Percentiles rank a stretch among this genome's conserved stretches.
phyloP scores from a whole-genome alignment of 176 grass and related monocot genomes.

The Eragrostis nindensis region DNA sequence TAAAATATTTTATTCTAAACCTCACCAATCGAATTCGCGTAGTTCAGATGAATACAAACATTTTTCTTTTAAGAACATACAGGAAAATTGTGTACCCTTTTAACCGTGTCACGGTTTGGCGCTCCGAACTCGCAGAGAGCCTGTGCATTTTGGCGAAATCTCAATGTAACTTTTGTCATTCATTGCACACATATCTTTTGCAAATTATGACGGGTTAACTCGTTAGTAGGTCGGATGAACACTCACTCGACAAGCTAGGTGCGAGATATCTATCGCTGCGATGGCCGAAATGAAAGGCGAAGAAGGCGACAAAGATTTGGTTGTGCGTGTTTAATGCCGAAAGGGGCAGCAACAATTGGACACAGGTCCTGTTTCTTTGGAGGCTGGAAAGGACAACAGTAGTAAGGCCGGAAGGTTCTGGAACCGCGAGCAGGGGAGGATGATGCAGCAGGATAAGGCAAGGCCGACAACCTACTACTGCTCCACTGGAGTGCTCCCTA shows the following conservation, averaged over 20 bases:
- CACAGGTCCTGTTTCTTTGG: conserved; percentile 20
- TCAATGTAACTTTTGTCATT: neutral
- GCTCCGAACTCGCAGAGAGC: too few relatives aligned
- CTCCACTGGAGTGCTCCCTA: neutral
- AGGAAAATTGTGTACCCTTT: too few relatives aligned
- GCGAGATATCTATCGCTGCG: neutral
- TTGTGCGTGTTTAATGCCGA: conserved; percentile 15
- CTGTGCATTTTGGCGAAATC: neutral
- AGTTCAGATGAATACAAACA: too few relatives aligned
- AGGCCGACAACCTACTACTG: neutral
- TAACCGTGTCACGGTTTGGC: too few relatives aligned
- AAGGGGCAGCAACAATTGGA: neutral
- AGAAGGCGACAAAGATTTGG: neutral
- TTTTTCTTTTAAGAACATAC: too few relatives aligned
- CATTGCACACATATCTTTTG: neutral
- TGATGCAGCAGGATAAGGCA: conserved; percentile 2
- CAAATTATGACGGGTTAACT: neutral
- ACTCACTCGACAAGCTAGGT: neutral
- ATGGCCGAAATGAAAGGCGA: neutral
- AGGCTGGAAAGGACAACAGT: conserved; percentile 11
- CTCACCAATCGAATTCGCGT: too few relatives aligned
- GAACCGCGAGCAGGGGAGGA: neutral
- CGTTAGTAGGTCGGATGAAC: neutral
- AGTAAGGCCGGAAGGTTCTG: conserved; percentile 29
- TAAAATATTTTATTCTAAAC: too few relatives aligned